Base-by-base conservation (phyloP, 495 filamentous ascomycete genomes). In the Coniosporium apollinis region DNA sequence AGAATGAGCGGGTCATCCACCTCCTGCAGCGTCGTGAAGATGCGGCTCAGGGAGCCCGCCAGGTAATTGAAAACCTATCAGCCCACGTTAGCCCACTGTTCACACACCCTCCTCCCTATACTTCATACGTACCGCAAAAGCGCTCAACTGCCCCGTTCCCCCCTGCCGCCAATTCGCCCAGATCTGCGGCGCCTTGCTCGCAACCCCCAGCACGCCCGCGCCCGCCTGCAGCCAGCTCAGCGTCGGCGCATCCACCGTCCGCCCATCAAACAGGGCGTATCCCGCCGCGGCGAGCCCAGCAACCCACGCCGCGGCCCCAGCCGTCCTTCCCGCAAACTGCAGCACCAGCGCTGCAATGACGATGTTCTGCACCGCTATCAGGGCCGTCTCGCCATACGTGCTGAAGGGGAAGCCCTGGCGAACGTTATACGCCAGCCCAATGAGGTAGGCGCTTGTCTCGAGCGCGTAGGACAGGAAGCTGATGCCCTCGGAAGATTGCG, bases 21-120 rank as follows among this genome's bases (percentile, higher is more conserved):
- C 64, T 97, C 89, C 49, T 94, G 82, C 32, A 96, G 57, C 2
- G 91, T 97, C 14, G 89, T 97, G 58, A 94, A 94, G 63, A 97
- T 91, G 48, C 89, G 76, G 9, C 82, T 79, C 25, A 94, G 72
- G 38, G 82, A 89, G 9, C 89, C 89, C 48, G 71, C 63, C 47
- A 97, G 83, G 58, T 93, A 97, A 66, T 92, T 94, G 66, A 96
- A 93, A 34, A 97, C 85, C 87, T 96, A 47, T 30, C 41, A 15
- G 22, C 32, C 17, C 16, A 3, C 35, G 46, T 49, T 39, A 42
- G 38, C 38, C 15, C 11, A 8, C 9, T 8, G 17, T 1, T 32
- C 18, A 17, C 3, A n/a, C n/a, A n/a, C n/a, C n/a, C n/a, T n/a
- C n/a, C n/a, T n/a, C n/a, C n/a, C n/a, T n/a, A n/a, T n/a, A n/a